Conservation (phyloP, 2,329 filamentous ascomycete genomes). For the Pyricularia pennisetigena region DNA sequence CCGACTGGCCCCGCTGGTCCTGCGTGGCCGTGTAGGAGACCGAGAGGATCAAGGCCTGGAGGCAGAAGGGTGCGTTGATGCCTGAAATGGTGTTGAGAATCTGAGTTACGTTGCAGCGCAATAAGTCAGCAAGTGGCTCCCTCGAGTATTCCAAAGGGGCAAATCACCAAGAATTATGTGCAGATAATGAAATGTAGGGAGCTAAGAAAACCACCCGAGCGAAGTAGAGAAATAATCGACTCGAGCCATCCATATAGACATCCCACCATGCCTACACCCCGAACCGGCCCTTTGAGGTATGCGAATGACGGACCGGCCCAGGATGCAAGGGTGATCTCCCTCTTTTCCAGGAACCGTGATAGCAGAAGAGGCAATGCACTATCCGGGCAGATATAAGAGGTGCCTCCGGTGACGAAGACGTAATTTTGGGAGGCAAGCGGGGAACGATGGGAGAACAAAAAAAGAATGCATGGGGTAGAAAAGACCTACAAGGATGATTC, state of each 20-base stretch:
- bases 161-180: conserved; percentile 7
- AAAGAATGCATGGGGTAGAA: conserved; percentile 13
- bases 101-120: conserved; percentile 22
- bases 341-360: conserved; percentile 78
- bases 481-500: conserved; percentile 66
- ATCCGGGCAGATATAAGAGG: conserved; percentile 72
- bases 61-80: conserved; percentile 36
- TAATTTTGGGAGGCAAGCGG: conserved; percentile 34
- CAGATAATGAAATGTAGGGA: conserved; percentile 44
- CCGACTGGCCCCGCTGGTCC: conserved; percentile 68
- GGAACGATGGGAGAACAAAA: conserved; percentile 8
- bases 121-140: neutral
- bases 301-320: conserved; percentile 55
- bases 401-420: conserved; percentile 10
- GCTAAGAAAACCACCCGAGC: conserved; percentile 48
- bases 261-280: conserved; percentile 69
- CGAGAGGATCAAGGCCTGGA: conserved; percentile 63
- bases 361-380: conserved; percentile 54
- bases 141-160: neutral
- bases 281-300: conserved; percentile 48
- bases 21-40: conserved; percentile 78
- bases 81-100: conserved; percentile 41
- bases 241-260: conserved; percentile 60
- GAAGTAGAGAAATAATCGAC: conserved; percentile 43
- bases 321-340: conserved; percentile 68